Evolutionary conservation across 2,329 filamentous ascomycete genomes (phyloP).

Genomic region (Tolypocladium inflatum): DNA sequence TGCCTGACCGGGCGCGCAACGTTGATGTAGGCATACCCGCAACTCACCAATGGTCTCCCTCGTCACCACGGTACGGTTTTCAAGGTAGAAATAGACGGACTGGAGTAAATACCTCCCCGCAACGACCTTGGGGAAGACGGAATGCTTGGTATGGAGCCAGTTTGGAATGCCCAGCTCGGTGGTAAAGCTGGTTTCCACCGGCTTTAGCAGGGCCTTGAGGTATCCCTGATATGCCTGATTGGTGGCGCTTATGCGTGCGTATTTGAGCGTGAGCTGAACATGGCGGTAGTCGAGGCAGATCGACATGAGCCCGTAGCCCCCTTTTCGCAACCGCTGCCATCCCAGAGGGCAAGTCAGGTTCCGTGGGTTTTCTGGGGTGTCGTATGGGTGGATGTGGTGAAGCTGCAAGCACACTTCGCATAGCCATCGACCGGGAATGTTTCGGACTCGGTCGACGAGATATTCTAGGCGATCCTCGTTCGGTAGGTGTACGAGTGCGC

Average conservation of each 20-base stretch:
- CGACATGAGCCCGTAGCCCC: neutral
- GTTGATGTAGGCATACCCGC: neutral
- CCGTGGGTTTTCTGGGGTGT: neutral
- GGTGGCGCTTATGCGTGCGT: neutral
- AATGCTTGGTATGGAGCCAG: neutral
- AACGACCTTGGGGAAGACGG: neutral
- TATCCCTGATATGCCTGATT: neutral
- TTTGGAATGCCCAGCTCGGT: neutral
- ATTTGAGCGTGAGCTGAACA: neutral
- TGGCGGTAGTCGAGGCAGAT: neutral
- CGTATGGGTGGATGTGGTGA: neutral
- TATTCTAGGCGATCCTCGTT: neutral
- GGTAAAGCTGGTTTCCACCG: neutral
- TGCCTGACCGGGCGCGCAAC: neutral
- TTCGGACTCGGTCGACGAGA: neutral
- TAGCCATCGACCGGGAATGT: neutral
- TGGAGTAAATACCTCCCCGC: neutral
- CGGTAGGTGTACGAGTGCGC: neutral
- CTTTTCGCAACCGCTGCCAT: neutral
- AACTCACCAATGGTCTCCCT: neutral
- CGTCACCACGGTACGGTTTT: neutral
- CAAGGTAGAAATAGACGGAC: neutral
- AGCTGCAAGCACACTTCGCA: neutral
- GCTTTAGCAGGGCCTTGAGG: neutral
- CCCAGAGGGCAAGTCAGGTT: neutral